phyloP scores from a whole-genome alignment of 2,329 filamentous ascomycete species.

The Cladosporium velox region DNA sequence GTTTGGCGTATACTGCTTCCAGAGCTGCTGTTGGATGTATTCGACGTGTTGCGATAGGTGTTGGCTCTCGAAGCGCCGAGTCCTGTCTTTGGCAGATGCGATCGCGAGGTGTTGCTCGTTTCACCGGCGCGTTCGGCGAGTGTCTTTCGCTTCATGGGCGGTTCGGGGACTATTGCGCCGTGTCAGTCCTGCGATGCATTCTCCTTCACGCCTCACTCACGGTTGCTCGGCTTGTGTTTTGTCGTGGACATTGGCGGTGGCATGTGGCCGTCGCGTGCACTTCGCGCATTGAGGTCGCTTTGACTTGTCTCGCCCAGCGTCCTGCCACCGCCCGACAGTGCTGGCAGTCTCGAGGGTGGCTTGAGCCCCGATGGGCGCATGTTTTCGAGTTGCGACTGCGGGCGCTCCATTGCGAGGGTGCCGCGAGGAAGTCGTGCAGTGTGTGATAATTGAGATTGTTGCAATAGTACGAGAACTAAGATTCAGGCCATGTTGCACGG shows the following conservation, averaged over 20 bases:
- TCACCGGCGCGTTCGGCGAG: slow-evolving; percentile 52
- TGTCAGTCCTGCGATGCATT: slow-evolving; percentile 28
- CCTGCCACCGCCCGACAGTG: slow-evolving; percentile 22
- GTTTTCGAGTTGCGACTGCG: slow-evolving; percentile 36
- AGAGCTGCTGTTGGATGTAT: slow-evolving; percentile 45
- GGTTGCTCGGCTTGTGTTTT: slow-evolving; percentile 56
- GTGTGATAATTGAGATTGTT: slow-evolving; percentile 12
- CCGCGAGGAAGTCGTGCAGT: not conserved
- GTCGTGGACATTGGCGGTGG: slow-evolving; percentile 46
- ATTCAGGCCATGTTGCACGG: slow-evolving; percentile 19
- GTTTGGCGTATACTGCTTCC: slow-evolving; percentile 46
- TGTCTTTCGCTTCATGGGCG: slow-evolving; percentile 55
- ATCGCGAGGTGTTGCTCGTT: slow-evolving; percentile 37
- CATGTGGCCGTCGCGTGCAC: slow-evolving; percentile 34
- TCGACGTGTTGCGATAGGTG: slow-evolving; percentile 47
- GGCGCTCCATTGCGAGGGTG: slow-evolving; percentile 32
- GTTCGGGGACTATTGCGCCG: slow-evolving; percentile 44
- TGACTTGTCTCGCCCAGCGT: slow-evolving; percentile 35
- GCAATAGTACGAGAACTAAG: slow-evolving; percentile 7
- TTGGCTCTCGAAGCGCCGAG: slow-evolving; percentile 39
- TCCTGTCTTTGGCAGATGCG: slow-evolving; percentile 30
- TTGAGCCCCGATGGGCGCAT: slow-evolving; percentile 36
- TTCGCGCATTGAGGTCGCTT: slow-evolving; percentile 53
- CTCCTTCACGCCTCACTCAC: slow-evolving; percentile 38
- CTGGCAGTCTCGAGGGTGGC: slow-evolving; percentile 35